Base-by-base conservation (phyloP, 495 filamentous ascomycete species). In the Aspergillus avenaceus region DNA sequence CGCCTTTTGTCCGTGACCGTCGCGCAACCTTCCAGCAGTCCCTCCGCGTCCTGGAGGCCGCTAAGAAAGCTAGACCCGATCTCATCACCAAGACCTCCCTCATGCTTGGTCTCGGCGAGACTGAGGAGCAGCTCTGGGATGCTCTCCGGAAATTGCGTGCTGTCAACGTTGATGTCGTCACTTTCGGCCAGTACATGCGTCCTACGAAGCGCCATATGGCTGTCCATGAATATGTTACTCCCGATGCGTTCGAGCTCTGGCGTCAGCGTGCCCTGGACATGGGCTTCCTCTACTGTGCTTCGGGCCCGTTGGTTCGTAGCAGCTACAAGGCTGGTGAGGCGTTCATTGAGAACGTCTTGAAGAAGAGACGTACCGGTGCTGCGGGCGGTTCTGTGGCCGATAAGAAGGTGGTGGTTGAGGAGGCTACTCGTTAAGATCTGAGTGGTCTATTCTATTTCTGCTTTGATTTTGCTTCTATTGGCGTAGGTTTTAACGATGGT, bases 101-200 rank as follows among this genome's bases (percentile, higher is more conserved):
- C 52, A 98, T 98, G 93, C 79, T 98, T 1, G 93, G 93, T 13
- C 67, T 98, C 21, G 93, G 93, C 0, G 93, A 98, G 77, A 90
- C 84, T 4, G 90, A 97, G 56, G 80, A 87, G n/a, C 87, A 97
- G 69, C 69, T 98, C 7, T 86, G 82, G 81, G 80, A 87, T 53
- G 80, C 92, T 7, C 69, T 98, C 38, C 79, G 74, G 78, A 87
- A 95, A 61, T 76, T 97, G 23, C 82, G 93, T 19, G 83, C 82
- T 47, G 72, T 83, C 29, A 75, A 87, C 52, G 91, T 96, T 21
- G 93, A 98, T 52, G 89, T 98, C 11, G 90, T 98, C 29, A 98
- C 93, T 0, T 97, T 98, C 51, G 93, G 95, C 3, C 93, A 98
- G 76, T 98, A 98, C 75, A 98, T 98, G 93, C 87, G 91, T 4